phyloP scores from a whole-genome alignment of 768 basidiomycete species.

The Kwoniella newhampshirensis region DNA sequence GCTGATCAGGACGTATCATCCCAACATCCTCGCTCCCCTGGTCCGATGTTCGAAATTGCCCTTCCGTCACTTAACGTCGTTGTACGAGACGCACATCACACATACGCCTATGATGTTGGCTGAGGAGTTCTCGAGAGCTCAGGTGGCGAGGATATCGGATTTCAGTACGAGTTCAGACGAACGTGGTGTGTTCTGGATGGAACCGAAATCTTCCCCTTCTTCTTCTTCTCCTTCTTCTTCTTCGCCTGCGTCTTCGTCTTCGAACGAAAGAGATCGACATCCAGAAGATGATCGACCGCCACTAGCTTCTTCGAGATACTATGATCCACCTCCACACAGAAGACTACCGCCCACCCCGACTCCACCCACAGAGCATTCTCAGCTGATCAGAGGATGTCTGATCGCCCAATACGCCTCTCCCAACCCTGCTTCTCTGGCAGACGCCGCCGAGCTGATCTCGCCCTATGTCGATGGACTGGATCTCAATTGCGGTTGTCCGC shows the following conservation, averaged over 20 bases:
- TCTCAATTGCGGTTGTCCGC: conserved; percentile 59
- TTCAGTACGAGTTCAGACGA: conserved; percentile 55
- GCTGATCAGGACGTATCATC: conserved; percentile 50
- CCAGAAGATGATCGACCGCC: background rate
- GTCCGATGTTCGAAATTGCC: conserved; percentile 58
- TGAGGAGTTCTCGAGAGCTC: conserved; percentile 56
- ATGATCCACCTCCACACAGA: conserved; percentile 15
- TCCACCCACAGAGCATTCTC: conserved; percentile 31
- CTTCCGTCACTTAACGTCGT: conserved; percentile 56
- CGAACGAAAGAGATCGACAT: background rate
- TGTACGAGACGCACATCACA: conserved; percentile 57
- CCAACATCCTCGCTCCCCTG: conserved; percentile 55
- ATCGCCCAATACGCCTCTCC: conserved; percentile 58
- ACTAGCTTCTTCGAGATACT: conserved; percentile 5
- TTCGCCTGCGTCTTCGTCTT: background rate
- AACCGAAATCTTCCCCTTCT: conserved; percentile 20
- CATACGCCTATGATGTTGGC: conserved; percentile 59
- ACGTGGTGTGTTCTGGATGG: conserved; percentile 56
- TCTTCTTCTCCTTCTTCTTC: too few relatives aligned
- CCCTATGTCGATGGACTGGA: conserved; percentile 58
- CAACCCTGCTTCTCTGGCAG: conserved; percentile 55
- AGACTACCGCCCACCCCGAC: conserved; percentile 32
- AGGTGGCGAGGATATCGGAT: conserved; percentile 55
- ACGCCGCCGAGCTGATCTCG: conserved; percentile 56
- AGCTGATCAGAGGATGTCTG: conserved; percentile 53